Evolutionary conservation across 2,329 filamentous ascomycete genomes (phyloP).

Genomic region (Aspergillus puulaauensis): DNA sequence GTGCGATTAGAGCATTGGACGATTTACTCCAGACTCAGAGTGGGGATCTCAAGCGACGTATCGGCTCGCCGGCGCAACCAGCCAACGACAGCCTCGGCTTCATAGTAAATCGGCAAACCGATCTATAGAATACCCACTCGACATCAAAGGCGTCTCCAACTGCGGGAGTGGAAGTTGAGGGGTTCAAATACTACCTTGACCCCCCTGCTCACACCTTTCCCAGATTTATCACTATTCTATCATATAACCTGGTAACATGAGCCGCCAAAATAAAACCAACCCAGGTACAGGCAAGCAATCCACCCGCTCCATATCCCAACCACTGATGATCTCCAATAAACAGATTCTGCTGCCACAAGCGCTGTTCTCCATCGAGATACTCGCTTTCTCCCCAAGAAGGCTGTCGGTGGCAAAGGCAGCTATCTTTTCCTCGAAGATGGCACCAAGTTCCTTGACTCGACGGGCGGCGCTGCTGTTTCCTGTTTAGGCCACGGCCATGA

Average conservation of each 20-base stretch:
- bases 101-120: constrained; percentile 27
- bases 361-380: constrained; percentile 55
- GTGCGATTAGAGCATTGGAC: no score
- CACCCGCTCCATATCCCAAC: background rate
- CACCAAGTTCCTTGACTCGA: constrained; percentile 67
- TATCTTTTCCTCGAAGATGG: constrained; percentile 57
- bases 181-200: no score
- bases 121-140: constrained; percentile 14
- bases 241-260: background rate
- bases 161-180: background rate
- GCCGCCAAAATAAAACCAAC: background rate
- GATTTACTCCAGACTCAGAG: background rate
- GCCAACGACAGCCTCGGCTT: constrained; percentile 32
- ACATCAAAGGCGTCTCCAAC: background rate
- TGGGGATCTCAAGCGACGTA: background rate
- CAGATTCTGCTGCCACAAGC: constrained; percentile 15
- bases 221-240: background rate
- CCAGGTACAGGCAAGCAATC: constrained; percentile 4
- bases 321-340: background rate
- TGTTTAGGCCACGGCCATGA: constrained; percentile 68
- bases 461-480: constrained; percentile 70
- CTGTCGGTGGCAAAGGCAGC: constrained; percentile 51
- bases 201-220: background rate
- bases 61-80: constrained; percentile 12
- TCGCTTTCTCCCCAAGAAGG: constrained; percentile 46